Base-by-base conservation (phyloP, 2,329 filamentous ascomycete species). In the Fusarium decemcellulare region DNA sequence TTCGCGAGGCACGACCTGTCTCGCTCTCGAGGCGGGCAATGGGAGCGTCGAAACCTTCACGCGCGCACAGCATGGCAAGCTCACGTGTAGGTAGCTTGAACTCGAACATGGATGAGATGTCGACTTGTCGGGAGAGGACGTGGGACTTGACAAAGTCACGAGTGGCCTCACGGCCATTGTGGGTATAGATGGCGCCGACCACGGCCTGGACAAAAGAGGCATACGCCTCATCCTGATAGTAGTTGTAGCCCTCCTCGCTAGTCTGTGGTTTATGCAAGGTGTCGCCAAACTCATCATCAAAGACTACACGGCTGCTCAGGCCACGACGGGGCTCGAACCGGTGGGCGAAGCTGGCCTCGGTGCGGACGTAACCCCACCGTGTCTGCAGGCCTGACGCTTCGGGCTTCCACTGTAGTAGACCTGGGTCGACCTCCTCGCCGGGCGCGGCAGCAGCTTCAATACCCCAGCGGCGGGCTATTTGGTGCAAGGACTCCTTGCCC, bases 351-450 rank as follows among this genome's bases (percentile, higher is more conserved):
- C 79, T 77, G 6, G 81, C 79, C 75, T 91, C 87, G 43, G 84
- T 78, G 47, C 88, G 86, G 50, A 82, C 80, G 70, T 82, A 88
- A 43, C 84, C 87, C 84, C 83, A 87, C 67, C 76, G 84, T 66
- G 77, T 84, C 78, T 83, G 80, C 52, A 82, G 77, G 23, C 84
- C 76, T 18, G 85, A 77, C 7, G 82, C 73, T 56, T 86, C 80
- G 77, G 81, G 81, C 81, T 82, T 83, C 85, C 94, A 97, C 78
- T 98, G 96, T 65, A 99, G 85, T 57, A 97, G 85, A 7, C 95
- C 96, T 0, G 95, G 91, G 78, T 99, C 96, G 59, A 98, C 95
- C 82, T 98, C 95, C 63, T 89, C 89, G 53, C 95, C 96, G 1
- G 96, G 96, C 18, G 90, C 91, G 11, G 92, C 93, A n/a, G 93